Percentiles rank a stretch among this genome's conserved stretches.
Evolutionary conservation across 2,329 filamentous ascomycete genomes (phyloP).

Genomic region (Pseudogymnoascus sp.): DNA sequence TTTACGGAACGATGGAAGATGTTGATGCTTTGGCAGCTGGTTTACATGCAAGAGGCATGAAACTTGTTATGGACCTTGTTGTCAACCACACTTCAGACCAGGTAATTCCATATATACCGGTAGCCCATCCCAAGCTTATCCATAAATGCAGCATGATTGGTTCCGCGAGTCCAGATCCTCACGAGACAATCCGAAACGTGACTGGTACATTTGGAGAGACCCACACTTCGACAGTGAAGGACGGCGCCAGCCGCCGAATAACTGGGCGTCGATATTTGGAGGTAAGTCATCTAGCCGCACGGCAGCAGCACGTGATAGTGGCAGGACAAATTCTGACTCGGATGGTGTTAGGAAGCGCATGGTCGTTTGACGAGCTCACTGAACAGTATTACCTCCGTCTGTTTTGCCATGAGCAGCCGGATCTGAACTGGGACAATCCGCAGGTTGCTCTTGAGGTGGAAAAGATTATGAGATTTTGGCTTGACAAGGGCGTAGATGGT

Average conservation of each 20-base stretch:
- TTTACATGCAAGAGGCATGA: conserved; percentile 53
- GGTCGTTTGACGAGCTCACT: conserved; percentile 47
- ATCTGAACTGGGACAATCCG: conserved; percentile 70
- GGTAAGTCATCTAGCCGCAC: conserved; percentile 38
- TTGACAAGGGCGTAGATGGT: conserved; percentile 52
- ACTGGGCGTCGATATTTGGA: conserved; percentile 38
- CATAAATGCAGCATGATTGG: conserved; percentile 45
- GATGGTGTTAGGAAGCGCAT: conserved; percentile 35
- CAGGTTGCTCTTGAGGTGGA: conserved; percentile 63
- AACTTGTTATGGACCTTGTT: conserved; percentile 62
- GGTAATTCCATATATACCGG: conserved; percentile 7
- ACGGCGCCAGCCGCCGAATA: conserved; percentile 37
- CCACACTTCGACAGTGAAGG: conserved; percentile 31
- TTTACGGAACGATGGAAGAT: conserved; percentile 61
- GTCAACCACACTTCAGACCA: conserved; percentile 59
- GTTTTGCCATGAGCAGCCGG: conserved; percentile 65
- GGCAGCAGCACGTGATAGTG: conserved; percentile 30
- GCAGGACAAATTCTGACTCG: conserved; percentile 26
- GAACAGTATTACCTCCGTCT: conserved; percentile 53
- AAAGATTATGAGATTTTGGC: conserved; percentile 67
- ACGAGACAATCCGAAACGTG: conserved; percentile 46
- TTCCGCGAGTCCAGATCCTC: conserved; percentile 48
- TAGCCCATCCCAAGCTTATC: background rate
- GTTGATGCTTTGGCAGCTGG: conserved; percentile 53
- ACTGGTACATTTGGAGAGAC: conserved; percentile 61